phyloP scores from a whole-genome alignment of 768 basidiomycete species.

The Multifurca ochricompacta region DNA sequence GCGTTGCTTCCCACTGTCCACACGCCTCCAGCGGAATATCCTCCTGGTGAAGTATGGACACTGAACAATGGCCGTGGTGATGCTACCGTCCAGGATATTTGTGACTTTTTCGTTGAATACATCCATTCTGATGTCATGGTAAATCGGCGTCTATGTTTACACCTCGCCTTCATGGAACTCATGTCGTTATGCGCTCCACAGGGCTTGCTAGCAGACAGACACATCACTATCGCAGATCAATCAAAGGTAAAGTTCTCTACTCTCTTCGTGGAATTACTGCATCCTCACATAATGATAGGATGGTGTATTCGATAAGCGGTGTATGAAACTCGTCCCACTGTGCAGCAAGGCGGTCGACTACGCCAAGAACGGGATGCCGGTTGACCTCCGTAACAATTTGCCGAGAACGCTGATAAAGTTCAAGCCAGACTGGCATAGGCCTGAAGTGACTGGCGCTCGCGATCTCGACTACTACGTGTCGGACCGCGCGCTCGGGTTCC shows the following conservation, averaged over 20 bases:
- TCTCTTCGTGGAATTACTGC: not conserved
- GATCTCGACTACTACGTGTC: conserved; percentile 67
- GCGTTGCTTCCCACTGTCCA: conserved; percentile 46
- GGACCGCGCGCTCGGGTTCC: conserved; percentile 56
- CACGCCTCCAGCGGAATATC: conserved; percentile 46
- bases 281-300: conserved; percentile 31
- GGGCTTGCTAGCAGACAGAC: conserved; percentile 63
- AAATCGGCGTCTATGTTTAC: not conserved
- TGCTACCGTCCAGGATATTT: conserved; percentile 61
- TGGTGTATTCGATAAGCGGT: conserved; percentile 52
- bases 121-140: conserved; percentile 77
- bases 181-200: conserved; percentile 22
- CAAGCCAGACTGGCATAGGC: conserved; percentile 74
- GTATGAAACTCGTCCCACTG: conserved; percentile 51
- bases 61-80: conserved; percentile 27
- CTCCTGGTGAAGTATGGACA: conserved; percentile 25
- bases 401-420: conserved; percentile 52
- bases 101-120: conserved; percentile 75
- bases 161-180: too few species aligned
- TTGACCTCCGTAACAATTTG: conserved; percentile 38
- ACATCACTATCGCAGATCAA: conserved; percentile 70
- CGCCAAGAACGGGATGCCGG: conserved; percentile 65
- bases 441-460: conserved; percentile 34
- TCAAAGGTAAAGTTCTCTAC: conserved; percentile 40
- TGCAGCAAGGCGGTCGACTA: conserved; percentile 72